Evolutionary conservation across 805 yeast species (phyloP).

Genomic region (Ogataea paraovalis): DNA sequence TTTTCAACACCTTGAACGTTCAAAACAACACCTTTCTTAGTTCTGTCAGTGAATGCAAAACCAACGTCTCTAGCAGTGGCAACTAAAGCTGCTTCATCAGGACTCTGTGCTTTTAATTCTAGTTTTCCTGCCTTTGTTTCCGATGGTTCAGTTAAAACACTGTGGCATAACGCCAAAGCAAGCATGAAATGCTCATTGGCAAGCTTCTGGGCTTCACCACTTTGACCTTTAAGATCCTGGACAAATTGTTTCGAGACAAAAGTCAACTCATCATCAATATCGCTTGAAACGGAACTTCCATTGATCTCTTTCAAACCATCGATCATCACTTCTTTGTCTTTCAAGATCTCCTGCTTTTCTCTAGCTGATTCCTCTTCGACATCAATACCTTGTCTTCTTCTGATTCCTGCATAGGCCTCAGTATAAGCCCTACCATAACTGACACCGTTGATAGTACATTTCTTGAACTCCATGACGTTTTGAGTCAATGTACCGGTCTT

Average conservation of each 20-base stretch:
- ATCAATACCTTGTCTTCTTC: conserved; percentile 74
- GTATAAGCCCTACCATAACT: conserved; percentile 79
- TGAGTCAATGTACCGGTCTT: conserved; percentile 84
- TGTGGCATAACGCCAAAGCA: conserved; percentile 72
- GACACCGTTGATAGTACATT: conserved; percentile 69
- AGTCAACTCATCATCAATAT: conserved; percentile 56
- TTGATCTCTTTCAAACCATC: conserved; percentile 36
- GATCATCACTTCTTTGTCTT: conserved; percentile 60
- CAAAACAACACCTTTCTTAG: conserved; percentile 63
- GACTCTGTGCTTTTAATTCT: conserved; percentile 72
- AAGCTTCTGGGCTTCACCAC: conserved; percentile 49
- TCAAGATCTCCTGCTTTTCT: conserved; percentile 51
- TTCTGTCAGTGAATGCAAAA: conserved; percentile 58
- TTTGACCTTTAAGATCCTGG: conserved; percentile 51
- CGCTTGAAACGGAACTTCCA: conserved; percentile 25
- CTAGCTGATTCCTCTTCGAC: conserved; percentile 54
- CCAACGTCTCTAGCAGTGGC: conserved; percentile 79
- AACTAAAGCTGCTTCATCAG: conserved; percentile 84
- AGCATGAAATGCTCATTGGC: conserved; percentile 73
- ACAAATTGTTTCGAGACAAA: conserved; percentile 67
- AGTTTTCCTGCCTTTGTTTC: conserved; percentile 53
- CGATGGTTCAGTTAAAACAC: conserved; percentile 68
- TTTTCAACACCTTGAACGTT: conserved; percentile 66
- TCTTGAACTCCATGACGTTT: conserved; percentile 81
- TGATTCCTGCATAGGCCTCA: conserved; percentile 75